These are phyloP conservation scores for Fomitopsis betulina DNA, from an alignment of 1,284 basidiomycete genomes.

Conservation along the genomic window DNA sequence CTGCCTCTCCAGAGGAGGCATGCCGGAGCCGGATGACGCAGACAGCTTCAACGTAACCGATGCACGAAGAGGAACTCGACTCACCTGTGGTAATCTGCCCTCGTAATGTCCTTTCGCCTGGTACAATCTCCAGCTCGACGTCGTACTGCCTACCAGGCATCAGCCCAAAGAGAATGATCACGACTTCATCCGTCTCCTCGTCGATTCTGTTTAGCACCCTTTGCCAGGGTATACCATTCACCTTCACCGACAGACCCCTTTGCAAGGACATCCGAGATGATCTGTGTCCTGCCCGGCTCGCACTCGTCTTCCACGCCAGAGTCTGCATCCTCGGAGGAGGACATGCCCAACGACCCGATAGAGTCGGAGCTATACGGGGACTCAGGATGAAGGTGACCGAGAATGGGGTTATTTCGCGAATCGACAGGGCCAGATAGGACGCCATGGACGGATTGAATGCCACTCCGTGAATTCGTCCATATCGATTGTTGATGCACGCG, in stretches of 20 bases:
- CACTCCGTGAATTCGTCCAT: slow-evolving; percentile 33
- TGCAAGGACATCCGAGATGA: slow-evolving; percentile 63
- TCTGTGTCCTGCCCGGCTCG: slow-evolving; percentile 27
- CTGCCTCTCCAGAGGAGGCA: too few relatives aligned
- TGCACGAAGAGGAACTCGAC: slow-evolving; percentile 6
- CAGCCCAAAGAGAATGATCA: slow-evolving; percentile 77
- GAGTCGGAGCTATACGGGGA: slow-evolving; percentile 35
- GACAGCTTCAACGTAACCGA: neutral
- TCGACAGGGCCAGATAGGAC: slow-evolving; percentile 58
- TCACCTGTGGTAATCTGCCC: slow-evolving; percentile 61
- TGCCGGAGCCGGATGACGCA: neutral
- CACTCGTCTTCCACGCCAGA: slow-evolving; percentile 29
- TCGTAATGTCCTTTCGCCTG: slow-evolving; percentile 47
- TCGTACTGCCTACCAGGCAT: slow-evolving; percentile 79
- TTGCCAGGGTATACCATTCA: slow-evolving; percentile 72
- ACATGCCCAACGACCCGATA: slow-evolving; percentile 40
- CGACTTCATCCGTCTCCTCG: slow-evolving; percentile 71
- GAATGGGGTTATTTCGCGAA: slow-evolving; percentile 77
- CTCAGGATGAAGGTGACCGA: slow-evolving; percentile 72
- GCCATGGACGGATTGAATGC: slow-evolving; percentile 74
- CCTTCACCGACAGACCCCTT: slow-evolving; percentile 72
- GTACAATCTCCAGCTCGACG: slow-evolving; percentile 68
- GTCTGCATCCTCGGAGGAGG: slow-evolving; percentile 38
- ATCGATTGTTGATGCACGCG: neutral
- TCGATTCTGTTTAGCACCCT: slow-evolving; percentile 72